Evolutionary conservation across 78 protist genomes (phyloP).

Genomic region (Dictyostelium brefeldianum): DNA sequence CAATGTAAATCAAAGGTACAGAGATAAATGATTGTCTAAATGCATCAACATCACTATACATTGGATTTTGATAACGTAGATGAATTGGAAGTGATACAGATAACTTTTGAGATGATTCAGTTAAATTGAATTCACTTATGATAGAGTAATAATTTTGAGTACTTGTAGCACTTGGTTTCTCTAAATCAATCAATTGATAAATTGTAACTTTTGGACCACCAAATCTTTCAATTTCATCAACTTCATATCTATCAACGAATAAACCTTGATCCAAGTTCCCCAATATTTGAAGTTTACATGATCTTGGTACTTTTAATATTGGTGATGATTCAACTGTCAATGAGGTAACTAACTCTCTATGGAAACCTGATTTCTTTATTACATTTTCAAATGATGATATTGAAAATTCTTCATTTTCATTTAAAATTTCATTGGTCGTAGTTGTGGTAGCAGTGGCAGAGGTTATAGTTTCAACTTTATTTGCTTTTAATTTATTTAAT

Average conservation of each 20-base stretch:
- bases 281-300: slow-evolving; percentile 15
- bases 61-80: slow-evolving; percentile 71
- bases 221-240: slow-evolving; percentile 57
- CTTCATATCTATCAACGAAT: slow-evolving; percentile 63
- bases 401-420: background rate
- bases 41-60: background rate
- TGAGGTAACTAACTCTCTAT: slow-evolving; percentile 20
- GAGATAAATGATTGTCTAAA: slow-evolving; percentile 6
- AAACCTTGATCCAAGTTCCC: slow-evolving; percentile 70
- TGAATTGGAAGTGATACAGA: slow-evolving; percentile 43
- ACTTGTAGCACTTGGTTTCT: slow-evolving; percentile 55
- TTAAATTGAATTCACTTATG: slow-evolving; percentile 2
- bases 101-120: background rate
- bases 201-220: slow-evolving; percentile 61
- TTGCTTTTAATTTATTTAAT: background rate
- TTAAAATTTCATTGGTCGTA: background rate
- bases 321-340: background rate
- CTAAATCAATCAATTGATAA: slow-evolving; percentile 69
- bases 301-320: background rate
- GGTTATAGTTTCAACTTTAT: background rate
- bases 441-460: background rate
- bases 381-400: background rate
- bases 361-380: slow-evolving; percentile 47
- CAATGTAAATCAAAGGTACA: slow-evolving; percentile 1
- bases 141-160: slow-evolving; percentile 57